Percentiles rank a stretch among this genome's conserved stretches.
phyloP scores from a whole-genome alignment of 2,329 filamentous ascomycete genomes.

The Blastomyces gilchristii region DNA sequence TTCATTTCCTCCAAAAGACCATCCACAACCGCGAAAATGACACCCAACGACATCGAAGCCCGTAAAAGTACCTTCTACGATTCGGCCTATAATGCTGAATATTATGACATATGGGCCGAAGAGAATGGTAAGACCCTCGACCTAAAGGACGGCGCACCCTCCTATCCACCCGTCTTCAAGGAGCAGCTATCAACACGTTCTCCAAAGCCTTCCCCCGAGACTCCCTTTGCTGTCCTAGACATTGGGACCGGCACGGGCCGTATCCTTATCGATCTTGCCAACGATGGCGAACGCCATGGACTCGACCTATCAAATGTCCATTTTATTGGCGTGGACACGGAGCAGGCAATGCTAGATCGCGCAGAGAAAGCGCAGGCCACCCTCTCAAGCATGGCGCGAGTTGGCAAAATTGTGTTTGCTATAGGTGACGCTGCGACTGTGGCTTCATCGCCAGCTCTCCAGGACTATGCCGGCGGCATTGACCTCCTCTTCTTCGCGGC shows the following conservation, averaged over 20 bases:
- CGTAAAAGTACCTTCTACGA: conserved; percentile 5
- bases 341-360: not conserved
- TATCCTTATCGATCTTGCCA: conserved; percentile 1
- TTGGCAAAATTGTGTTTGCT: not conserved
- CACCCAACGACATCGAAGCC: not conserved
- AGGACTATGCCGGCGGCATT: not conserved
- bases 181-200: not conserved
- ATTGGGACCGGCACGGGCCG: conserved; percentile 4
- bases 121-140: not conserved
- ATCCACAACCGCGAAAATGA: not conserved
- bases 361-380: not conserved
- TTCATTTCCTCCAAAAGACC: not conserved
- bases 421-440: not conserved
- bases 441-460: not conserved
- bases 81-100: not conserved
- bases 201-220: not conserved
- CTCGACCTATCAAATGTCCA: conserved; percentile 1
- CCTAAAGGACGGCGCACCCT: not conserved
- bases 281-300: not conserved
- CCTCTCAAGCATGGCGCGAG: conserved; percentile 1
- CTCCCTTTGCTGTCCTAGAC: not conserved
- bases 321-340: conserved; percentile 2
- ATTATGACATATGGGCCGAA: conserved; percentile 5
- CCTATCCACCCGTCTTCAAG: not conserved
- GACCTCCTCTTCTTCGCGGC: conserved; percentile 2